Evolutionary conservation across 2,329 filamentous ascomycete genomes (phyloP), one percentile per base, ranked within the genome.

Genomic region (Paraphoma chrysanthemicola): DNA sequence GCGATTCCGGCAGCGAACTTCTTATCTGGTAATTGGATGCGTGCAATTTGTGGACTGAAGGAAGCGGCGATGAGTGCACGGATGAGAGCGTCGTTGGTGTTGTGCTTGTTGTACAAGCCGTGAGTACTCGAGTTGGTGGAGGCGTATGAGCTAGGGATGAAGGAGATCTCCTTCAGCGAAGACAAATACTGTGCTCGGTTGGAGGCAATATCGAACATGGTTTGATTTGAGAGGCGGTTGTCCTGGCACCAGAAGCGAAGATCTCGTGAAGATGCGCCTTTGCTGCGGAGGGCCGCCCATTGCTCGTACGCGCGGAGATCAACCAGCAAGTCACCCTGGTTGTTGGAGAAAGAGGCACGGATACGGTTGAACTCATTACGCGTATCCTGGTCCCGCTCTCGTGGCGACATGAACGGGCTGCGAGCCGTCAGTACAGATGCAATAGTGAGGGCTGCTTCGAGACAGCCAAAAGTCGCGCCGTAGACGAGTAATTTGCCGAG

Each of bases 401-500:
- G 86, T 0, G 94, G 93, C 0, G 90, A 90, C 3, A 96, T 78
- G 72, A 99, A 99, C 0, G 95, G 94, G 60, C 89, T 92, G 68
- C 88, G 89, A 29, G 91, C 90, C 53, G 93, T 97, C n/a, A 99
- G 83, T 41, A 98, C 95, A 8, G 93, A 90, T 1, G 95, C 92
- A 60, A 98, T 93, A 2, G 90, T 93, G 53, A 98, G 84, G 64
- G 90, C 93, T 50, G 94, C 88, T 68, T 97, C 92, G 6, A 98
- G 84, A 70, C 94, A 98, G 33, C 91, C 91, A 70, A 99, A 98
- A 55, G 96, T 93, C 14, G 92, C 90, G 6, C 95, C 95, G 71
- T 96, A 97, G 3, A 99, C 91, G 84, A 99, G 92, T 33, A 99
- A 84, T 77, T 99, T 99, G 44, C 91, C 92, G 74, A 93, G 96